Percentiles rank a stretch among this genome's conserved stretches.
Conservation (phyloP, 495 filamentous ascomycete species). For the Aspergillus hancockii region DNA sequence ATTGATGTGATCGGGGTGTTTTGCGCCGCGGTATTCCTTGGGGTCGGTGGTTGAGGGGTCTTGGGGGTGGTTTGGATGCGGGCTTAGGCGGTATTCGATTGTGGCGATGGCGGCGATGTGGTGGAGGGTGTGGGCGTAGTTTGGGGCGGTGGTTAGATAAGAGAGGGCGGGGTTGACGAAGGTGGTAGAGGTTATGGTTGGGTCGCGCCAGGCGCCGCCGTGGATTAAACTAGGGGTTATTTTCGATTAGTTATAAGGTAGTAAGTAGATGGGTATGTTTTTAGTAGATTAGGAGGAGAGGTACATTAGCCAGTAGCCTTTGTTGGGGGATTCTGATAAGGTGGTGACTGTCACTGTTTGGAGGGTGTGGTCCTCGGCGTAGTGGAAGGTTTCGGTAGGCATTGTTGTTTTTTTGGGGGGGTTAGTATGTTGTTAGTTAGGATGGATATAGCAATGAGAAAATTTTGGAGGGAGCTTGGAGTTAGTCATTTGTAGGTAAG, state of each 20-base stretch:
- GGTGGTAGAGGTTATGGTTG: conserved; percentile 49
- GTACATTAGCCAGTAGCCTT: conserved; percentile 52
- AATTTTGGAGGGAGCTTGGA: not conserved
- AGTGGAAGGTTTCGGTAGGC: conserved; percentile 29
- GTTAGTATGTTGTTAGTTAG: not conserved
- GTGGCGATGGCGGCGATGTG: conserved; percentile 66
- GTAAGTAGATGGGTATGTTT: not conserved
- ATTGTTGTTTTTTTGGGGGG: conserved; percentile 11
- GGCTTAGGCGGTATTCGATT: conserved; percentile 78
- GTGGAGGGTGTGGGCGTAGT: conserved; percentile 13
- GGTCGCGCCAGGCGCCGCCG: conserved; percentile 89
- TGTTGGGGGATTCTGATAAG: conserved; percentile 17
- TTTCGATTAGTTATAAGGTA: not conserved
- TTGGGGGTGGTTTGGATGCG: conserved; percentile 63
- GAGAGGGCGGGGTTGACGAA: conserved; percentile 50
- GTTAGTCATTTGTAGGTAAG: not conserved
- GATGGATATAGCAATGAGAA: not conserved
- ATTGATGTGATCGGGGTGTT: conserved; percentile 72
- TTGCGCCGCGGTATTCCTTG: conserved; percentile 45
- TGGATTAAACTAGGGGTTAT: conserved; percentile 68
- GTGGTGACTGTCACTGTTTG: conserved; percentile 37
- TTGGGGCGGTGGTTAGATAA: conserved; percentile 39
- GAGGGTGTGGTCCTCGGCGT: conserved; percentile 31
- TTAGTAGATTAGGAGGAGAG: not conserved
- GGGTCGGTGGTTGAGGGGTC: conserved; percentile 39